Evolutionary conservation across 257 asterid species (phyloP), one percentile per base, ranked within the genome.

Genomic region (Euphrasia confusa): DNA sequence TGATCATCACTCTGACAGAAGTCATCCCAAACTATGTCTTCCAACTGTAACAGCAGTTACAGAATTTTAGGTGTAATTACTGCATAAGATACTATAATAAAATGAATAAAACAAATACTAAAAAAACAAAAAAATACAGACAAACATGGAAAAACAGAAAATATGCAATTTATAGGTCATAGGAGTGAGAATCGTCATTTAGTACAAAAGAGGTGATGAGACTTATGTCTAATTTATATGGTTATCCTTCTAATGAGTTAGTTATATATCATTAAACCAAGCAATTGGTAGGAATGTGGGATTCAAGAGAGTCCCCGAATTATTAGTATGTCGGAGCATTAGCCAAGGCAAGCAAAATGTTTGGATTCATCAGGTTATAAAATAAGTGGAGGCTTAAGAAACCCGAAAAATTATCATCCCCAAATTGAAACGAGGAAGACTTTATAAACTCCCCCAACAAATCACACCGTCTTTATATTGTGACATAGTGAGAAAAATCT

Each of bases 21-120:
- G 58, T 88, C 90, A 74, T 83, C 89, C 97, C 97, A 86, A 64
- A 26, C 74, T 10, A 76, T 73, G 73, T 89, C 95, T 76, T 83
- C 97, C 24, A 89, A 78, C 97, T 89, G 95, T 66, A 83, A 76
- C 72, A 83, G 71, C 80, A 70, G 71, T 76, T 73, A 77, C 68
- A 58, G 74, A 78, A 75, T 74, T 80, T 82, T 83, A 84, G 92
- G 74, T 65, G 72, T 73, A 61, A 66, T 74, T 68, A 74, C 85
- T 77, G 79, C 81, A 72, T 54, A 71, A 50, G 65, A 63, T 71
- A 71, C 84, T 78, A 71, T 66, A 55, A 67, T 52, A 75, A 74
- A 68, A 70, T 68, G 68, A 74, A 77, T 73, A 45, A 71, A 65
- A 55, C 35, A 14, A 35, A 6, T 63, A 10, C 30, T 40, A 63